Evolutionary conservation across 2,329 filamentous ascomycete species (phyloP).

Genomic region (Fonsecaea erecta): DNA sequence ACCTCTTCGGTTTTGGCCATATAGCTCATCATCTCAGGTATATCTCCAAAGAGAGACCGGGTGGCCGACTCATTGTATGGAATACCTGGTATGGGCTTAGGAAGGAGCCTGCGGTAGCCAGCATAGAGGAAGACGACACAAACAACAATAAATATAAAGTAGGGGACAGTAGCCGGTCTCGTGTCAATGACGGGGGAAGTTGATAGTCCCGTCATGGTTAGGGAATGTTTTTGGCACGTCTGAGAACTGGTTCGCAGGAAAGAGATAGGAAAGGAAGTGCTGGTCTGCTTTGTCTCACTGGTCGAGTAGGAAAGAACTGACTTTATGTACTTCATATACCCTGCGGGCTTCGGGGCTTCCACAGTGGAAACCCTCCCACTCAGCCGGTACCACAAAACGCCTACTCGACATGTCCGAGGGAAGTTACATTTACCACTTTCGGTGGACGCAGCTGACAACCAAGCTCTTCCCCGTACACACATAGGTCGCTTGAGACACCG

Average conservation of each 20-base stretch:
- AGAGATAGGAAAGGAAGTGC: background rate
- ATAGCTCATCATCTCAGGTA: conserved; percentile 19
- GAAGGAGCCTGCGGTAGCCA: conserved; percentile 15
- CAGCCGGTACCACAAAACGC: background rate
- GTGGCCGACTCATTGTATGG: conserved; percentile 19
- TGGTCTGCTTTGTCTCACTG: background rate
- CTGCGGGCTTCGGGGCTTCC: background rate
- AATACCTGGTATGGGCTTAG: conserved; percentile 22
- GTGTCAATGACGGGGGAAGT: background rate
- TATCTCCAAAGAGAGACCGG: conserved; percentile 12
- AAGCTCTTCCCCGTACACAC: background rate
- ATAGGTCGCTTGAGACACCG: background rate
- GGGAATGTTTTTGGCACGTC: background rate
- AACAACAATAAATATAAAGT: background rate
- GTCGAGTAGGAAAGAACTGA: background rate
- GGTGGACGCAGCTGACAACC: background rate
- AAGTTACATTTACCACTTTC: background rate
- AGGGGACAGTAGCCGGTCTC: background rate
- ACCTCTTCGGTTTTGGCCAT: conserved; percentile 9
- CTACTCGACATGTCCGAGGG: background rate
- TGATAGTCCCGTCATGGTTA: background rate
- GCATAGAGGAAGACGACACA: background rate
- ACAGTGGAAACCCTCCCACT: background rate
- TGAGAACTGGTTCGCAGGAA: background rate
- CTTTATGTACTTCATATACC: background rate